Evolutionary conservation across 805 yeast species (phyloP).

Genomic region (Kuraishia borneana): DNA sequence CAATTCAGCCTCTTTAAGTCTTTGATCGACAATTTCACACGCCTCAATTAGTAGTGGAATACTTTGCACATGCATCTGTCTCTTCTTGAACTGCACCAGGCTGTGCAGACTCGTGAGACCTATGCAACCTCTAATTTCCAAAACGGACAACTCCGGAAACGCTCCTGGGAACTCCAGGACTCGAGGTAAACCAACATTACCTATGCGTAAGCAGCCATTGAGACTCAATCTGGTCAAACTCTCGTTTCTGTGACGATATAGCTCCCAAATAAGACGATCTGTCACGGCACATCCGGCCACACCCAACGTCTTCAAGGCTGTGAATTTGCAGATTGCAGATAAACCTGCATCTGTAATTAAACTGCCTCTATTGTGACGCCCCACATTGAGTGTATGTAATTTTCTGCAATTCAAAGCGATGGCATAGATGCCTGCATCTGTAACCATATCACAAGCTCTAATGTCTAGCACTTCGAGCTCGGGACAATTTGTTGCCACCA

Average conservation of each 20-base stretch:
- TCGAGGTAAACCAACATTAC: slow-evolving; percentile 47
- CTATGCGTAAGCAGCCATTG: slow-evolving; percentile 55
- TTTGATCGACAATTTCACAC: slow-evolving; percentile 55
- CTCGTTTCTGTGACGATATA: slow-evolving; percentile 38
- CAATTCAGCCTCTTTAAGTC: slow-evolving; percentile 51
- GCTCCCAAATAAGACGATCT: slow-evolving; percentile 72
- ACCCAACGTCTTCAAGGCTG: slow-evolving; percentile 62
- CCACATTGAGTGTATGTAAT: slow-evolving; percentile 58
- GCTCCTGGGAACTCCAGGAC: slow-evolving; percentile 14
- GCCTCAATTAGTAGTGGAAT: slow-evolving; percentile 60
- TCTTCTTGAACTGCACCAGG: slow-evolving; percentile 54
- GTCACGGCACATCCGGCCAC: slow-evolving; percentile 80
- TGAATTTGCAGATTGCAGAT: slow-evolving; percentile 41
- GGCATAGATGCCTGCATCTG: slow-evolving; percentile 67
- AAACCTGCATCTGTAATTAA: slow-evolving; percentile 63
- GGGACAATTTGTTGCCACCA: slow-evolving; percentile 45
- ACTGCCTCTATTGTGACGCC: slow-evolving; percentile 62
- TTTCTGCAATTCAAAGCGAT: slow-evolving; percentile 49
- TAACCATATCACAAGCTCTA: slow-evolving; percentile 71
- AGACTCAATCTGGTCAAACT: slow-evolving; percentile 56
- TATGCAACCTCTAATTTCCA: slow-evolving; percentile 61
- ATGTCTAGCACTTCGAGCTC: slow-evolving; percentile 57
- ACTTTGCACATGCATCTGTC: slow-evolving; percentile 21
- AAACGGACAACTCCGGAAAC: slow-evolving; percentile 51
- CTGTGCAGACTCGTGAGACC: slow-evolving; percentile 50